A percentile compares a stretch with the other conserved stretches of the same genome.
phyloP scores from a whole-genome alignment of 805 yeast genomes.

The Huiozyma naganishii region DNA sequence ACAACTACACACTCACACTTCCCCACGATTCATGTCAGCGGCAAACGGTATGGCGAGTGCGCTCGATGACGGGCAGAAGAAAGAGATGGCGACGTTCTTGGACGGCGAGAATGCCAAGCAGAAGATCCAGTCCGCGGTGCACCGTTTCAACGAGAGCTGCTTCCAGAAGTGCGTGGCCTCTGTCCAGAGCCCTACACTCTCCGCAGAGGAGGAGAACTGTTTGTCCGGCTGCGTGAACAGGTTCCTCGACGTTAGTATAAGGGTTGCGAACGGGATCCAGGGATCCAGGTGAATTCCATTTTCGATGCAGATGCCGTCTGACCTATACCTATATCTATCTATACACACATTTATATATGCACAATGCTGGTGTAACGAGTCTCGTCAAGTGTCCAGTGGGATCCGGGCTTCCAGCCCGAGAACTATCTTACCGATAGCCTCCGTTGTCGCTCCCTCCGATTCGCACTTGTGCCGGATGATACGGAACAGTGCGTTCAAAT shows the following conservation, averaged over 20 bases:
- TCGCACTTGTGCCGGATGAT: too few relatives aligned
- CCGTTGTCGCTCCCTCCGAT: too few relatives aligned
- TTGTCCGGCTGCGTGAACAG: slow-evolving; percentile 73
- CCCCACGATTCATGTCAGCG: slow-evolving; percentile 32
- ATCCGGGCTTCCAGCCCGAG: too few relatives aligned
- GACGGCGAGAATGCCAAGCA: slow-evolving; percentile 80
- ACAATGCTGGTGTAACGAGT: not conserved
- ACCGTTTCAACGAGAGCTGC: slow-evolving; percentile 81
- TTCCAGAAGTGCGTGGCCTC: slow-evolving; percentile 69
- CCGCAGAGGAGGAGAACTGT: slow-evolving; percentile 56
- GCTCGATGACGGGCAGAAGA: slow-evolving; percentile 58
- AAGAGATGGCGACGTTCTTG: slow-evolving; percentile 63
- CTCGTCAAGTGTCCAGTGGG: too few relatives aligned
- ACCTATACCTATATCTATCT: too few relatives aligned
- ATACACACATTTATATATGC: too few relatives aligned
- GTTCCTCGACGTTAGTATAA: slow-evolving; percentile 78
- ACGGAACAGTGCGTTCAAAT: too few relatives aligned
- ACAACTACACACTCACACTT: slow-evolving; percentile 5
- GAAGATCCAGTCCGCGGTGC: slow-evolving; percentile 78
- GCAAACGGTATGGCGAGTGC: slow-evolving; percentile 11
- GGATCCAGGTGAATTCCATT: slow-evolving; percentile 1
- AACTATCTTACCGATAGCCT: too few relatives aligned
- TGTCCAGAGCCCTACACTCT: slow-evolving; percentile 39
- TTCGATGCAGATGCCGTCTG: not conserved
- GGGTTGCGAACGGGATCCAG: slow-evolving; percentile 52